Evolutionary conservation across 202 grass and related monocot species (phyloP).

Genomic region (Dendrocalamus latiflorus): DNA sequence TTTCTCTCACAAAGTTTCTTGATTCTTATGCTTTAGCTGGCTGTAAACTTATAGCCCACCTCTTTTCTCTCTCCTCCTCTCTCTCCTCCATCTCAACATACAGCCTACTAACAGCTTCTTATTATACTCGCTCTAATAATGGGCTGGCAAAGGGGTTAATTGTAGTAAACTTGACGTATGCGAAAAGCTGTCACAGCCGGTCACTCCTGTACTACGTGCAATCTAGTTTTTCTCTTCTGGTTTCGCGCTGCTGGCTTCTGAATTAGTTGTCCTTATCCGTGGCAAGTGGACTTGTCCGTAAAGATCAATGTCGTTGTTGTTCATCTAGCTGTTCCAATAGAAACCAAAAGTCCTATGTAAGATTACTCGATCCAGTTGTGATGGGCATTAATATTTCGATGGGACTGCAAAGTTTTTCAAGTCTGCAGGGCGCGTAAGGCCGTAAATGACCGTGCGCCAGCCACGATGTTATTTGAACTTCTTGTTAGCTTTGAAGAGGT

Average conservation of each 20-base stretch:
- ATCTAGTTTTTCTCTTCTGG: too few species aligned
- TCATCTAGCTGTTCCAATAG: slow-evolving; percentile 18
- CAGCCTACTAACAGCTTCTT: too few species aligned
- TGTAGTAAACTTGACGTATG: background rate
- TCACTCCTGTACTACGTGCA: background rate
- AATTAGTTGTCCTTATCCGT: background rate
- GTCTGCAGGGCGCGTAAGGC: slow-evolving; percentile 30
- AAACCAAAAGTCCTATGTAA: slow-evolving; percentile 26
- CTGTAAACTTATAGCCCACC: too few species aligned
- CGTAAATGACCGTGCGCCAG: slow-evolving; percentile 21
- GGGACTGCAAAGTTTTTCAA: slow-evolving; percentile 8
- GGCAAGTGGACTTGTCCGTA: background rate
- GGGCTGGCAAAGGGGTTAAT: background rate
- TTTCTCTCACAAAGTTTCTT: too few species aligned
- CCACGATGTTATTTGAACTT: slow-evolving; percentile 9
- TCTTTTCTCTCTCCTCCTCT: too few species aligned
- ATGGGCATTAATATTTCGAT: slow-evolving; percentile 22
- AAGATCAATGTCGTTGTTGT: slow-evolving; percentile 17
- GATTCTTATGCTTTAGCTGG: too few species aligned
- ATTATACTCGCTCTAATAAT: too few species aligned
- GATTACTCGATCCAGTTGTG: background rate
- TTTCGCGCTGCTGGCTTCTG: background rate
- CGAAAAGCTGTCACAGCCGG: slow-evolving; percentile 17
- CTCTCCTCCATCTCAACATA: too few species aligned
- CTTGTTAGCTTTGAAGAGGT: background rate